Evolutionary conservation across 73 alveolate species (phyloP).

Genomic region (Paramecium sonneborni): DNA sequence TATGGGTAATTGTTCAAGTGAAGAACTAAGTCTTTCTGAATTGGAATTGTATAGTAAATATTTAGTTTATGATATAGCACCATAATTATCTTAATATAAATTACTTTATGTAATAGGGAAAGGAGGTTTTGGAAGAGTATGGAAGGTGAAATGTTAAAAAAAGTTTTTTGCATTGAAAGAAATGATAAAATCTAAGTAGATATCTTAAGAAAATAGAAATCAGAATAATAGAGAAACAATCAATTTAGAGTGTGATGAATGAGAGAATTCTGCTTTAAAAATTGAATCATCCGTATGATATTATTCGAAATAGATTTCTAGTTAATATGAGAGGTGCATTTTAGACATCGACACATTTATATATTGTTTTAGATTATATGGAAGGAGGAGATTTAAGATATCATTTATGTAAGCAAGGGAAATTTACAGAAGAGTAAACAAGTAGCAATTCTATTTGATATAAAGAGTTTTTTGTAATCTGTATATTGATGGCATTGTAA

Average conservation of each 20-base stretch:
- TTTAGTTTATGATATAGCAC: neutral
- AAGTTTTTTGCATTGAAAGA: constrained; percentile 80
- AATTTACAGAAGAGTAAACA: constrained; percentile 85
- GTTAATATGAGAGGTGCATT: constrained; percentile 94
- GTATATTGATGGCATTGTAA: constrained; percentile 78
- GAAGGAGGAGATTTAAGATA: constrained; percentile 90
- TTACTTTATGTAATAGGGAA: constrained; percentile 68
- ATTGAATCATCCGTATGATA: constrained; percentile 74
- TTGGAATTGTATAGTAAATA: constrained; percentile 2
- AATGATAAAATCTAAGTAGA: constrained; percentile 68
- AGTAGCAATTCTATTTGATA: constrained; percentile 44
- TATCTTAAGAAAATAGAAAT: constrained; percentile 48
- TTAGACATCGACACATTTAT: constrained; percentile 85
- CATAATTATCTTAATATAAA: constrained; percentile 2
- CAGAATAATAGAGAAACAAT: constrained; percentile 76
- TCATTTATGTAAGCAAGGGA: constrained; percentile 77
- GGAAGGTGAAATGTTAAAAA: constrained; percentile 39
- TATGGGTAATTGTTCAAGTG: constrained; percentile 32
- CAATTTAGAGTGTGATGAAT: constrained; percentile 78
- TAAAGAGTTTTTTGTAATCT: constrained; percentile 75
- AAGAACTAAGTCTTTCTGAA: neutral
- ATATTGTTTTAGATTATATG: constrained; percentile 88
- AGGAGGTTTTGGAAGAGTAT: constrained; percentile 73
- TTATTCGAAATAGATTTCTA: constrained; percentile 60
- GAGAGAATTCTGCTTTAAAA: constrained; percentile 83